These are phyloP conservation scores for Malania oleifera DNA, from an alignment of 164 flowering plant genomes.

Conservation along the genomic window DNA sequence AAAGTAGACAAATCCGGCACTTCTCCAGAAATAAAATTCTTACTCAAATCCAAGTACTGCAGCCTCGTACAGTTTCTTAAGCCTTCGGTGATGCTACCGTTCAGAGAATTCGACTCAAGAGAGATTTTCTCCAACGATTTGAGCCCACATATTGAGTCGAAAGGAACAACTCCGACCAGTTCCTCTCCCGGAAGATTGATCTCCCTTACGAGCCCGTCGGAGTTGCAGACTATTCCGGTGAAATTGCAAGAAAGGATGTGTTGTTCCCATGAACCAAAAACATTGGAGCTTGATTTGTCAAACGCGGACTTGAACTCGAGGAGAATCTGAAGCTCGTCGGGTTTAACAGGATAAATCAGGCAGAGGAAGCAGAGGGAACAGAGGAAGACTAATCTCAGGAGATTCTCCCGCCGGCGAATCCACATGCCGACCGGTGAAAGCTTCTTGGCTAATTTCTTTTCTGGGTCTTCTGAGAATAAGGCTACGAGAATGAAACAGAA, in stretches of 20 bases:
- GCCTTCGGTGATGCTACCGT: conserved; percentile 33
- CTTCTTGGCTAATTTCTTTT: no score
- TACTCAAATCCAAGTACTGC: conserved; percentile 44
- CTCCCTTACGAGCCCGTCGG: conserved; percentile 27
- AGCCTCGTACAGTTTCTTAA: conserved; percentile 40
- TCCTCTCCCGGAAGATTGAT: conserved; percentile 32
- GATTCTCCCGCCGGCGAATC: neutral
- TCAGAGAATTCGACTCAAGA: conserved; percentile 37
- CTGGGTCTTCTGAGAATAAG: no score
- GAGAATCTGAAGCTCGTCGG: conserved; percentile 35
- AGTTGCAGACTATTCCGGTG: conserved; percentile 52
- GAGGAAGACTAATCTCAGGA: conserved; percentile 8
- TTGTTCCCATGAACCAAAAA: conserved; percentile 42
- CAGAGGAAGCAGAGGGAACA: neutral
- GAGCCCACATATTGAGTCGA: conserved; percentile 48
- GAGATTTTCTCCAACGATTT: conserved; percentile 35
- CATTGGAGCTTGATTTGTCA: conserved; percentile 14
- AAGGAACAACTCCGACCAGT: conserved; percentile 37
- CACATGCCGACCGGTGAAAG: neutral
- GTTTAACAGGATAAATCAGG: neutral
- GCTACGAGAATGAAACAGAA: no score
- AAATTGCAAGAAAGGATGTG: conserved; percentile 35
- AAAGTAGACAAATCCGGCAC: conserved; percentile 53
- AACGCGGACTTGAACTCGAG: conserved; percentile 40
- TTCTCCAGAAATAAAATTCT: conserved; percentile 37